These are phyloP conservation scores for Pythium biforme DNA, from an alignment of 352 stramenopile species.

Conservation along the genomic window DNA sequence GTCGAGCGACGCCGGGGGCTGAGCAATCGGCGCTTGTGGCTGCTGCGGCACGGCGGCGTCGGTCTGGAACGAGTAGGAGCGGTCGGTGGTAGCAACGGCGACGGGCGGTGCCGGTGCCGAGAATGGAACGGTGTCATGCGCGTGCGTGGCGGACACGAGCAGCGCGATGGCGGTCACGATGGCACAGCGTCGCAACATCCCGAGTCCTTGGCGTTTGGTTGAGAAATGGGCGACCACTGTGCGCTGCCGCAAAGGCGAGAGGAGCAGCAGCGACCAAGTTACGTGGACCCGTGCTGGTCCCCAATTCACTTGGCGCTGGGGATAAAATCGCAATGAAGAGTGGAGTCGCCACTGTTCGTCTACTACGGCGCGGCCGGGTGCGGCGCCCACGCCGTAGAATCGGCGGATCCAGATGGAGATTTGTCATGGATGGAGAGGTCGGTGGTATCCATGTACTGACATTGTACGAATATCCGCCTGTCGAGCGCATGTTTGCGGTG, in stretches of 20 bases:
- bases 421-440: neutral
- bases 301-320: too few relatives aligned
- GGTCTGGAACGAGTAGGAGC: neutral
- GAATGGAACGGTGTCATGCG: neutral
- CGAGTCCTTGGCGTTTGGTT: neutral
- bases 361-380: neutral
- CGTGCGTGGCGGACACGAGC: neutral
- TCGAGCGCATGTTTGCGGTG: neutral
- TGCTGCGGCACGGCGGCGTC: too few relatives aligned
- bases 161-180: neutral
- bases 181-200: neutral
- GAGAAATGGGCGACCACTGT: neutral
- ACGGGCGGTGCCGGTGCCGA: neutral
- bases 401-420: neutral
- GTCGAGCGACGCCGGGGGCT: neutral
- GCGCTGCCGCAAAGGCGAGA: neutral
- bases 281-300: neutral
- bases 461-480: neutral
- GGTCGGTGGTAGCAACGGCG: neutral
- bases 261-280: neutral
- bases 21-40: neutral
- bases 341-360: neutral
- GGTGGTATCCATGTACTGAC: neutral
- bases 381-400: neutral
- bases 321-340: too few relatives aligned